Evolutionary conservation across 2,329 filamentous ascomycete genomes (phyloP).

Genomic region (Dactylellina drechsleri): DNA sequence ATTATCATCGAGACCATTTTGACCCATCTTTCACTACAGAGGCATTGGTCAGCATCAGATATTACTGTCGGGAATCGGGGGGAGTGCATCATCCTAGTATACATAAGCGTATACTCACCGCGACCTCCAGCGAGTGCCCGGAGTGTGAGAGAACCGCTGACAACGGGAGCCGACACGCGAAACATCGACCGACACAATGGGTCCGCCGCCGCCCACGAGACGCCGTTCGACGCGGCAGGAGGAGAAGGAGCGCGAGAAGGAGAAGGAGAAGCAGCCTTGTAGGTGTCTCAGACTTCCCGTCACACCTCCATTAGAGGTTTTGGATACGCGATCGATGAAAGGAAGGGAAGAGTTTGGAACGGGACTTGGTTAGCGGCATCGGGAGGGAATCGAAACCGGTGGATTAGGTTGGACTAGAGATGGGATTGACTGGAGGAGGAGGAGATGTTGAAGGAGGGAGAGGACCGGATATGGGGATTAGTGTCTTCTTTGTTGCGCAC

Average conservation of each 20-base stretch:
- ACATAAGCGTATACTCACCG: background rate
- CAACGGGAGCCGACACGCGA: background rate
- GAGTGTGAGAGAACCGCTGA: background rate
- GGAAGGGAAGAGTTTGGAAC: background rate
- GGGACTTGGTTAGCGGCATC: background rate
- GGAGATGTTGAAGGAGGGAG: background rate
- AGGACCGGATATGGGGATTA: background rate
- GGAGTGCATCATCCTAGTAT: background rate
- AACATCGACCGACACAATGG: background rate
- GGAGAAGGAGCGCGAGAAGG: slow-evolving; percentile 42
- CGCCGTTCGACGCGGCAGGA: slow-evolving; percentile 51
- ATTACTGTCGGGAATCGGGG: background rate
- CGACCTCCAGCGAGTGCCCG: background rate
- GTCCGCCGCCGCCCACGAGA: slow-evolving; percentile 25
- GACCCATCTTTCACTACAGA: too few species aligned
- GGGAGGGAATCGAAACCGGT: background rate
- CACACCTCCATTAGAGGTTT: slow-evolving; percentile 2
- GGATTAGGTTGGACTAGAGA: background rate
- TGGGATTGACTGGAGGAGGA: background rate
- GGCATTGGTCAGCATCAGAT: background rate
- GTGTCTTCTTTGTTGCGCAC: slow-evolving; percentile 16
- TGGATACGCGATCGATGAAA: slow-evolving; percentile 21
- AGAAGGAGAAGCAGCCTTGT: slow-evolving; percentile 49
- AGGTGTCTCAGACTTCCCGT: slow-evolving; percentile 45
- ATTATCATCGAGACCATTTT: background rate